Conservation (phyloP, 1,284 basidiomycete species). For the Malassezia restricta region DNA sequence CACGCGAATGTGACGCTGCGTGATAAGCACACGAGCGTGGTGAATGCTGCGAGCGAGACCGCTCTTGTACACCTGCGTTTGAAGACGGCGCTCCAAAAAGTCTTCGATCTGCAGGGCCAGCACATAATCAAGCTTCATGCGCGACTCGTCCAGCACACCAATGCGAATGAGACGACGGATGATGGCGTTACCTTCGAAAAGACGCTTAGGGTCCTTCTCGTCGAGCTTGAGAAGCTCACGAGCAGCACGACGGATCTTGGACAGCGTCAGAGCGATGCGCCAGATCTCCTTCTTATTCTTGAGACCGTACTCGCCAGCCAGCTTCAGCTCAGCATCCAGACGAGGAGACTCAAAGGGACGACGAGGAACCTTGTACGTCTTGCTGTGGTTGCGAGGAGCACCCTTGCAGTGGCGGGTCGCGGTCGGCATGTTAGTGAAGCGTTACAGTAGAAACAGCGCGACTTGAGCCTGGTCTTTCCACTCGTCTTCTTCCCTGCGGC, state of each 20-base stretch:
- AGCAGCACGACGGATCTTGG: constrained; percentile 99
- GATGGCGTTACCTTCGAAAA: constrained; percentile 97
- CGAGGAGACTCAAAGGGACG: constrained; percentile 94
- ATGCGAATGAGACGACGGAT: constrained; percentile 98
- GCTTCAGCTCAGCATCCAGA: constrained; percentile 98
- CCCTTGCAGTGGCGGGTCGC: constrained; percentile 40
- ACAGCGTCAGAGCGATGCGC: constrained; percentile 89
- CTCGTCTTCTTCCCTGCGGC: constrained; percentile 5
- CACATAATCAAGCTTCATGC: constrained; percentile 87
- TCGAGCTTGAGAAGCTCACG: constrained; percentile 99
- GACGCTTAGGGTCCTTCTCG: constrained; percentile 97
- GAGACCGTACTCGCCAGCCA: constrained; percentile 98
- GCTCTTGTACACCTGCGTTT: constrained; percentile 99
- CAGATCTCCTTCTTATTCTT: constrained; percentile 99
- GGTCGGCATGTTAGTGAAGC: constrained; percentile 16
- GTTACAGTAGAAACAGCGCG: not conserved
- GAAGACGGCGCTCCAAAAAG: constrained; percentile 97
- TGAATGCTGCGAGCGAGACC: constrained; percentile 97
- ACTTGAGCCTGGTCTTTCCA: not conserved
- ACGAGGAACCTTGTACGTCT: constrained; percentile 64
- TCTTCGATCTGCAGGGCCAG: constrained; percentile 97
- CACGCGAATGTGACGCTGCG: constrained; percentile 92
- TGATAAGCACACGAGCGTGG: constrained; percentile 94
- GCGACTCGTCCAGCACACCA: constrained; percentile 95
- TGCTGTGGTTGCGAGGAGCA: constrained; percentile 43